These are phyloP conservation scores for Rhodomyrtus psidioides DNA, from an alignment of 441 rosid species.

Conservation along the genomic window DNA sequence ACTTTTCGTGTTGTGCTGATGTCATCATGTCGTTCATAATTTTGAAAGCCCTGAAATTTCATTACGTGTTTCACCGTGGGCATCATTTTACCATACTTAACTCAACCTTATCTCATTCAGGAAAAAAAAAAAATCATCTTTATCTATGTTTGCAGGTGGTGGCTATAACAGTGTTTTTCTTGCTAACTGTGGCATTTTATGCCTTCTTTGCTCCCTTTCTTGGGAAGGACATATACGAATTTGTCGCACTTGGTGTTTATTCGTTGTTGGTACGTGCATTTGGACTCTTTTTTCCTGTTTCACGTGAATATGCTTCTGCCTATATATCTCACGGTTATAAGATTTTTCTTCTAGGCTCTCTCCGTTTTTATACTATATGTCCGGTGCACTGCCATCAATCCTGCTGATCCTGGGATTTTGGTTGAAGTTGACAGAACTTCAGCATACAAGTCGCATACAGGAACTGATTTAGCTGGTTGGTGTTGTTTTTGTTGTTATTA, in stretches of 20 bases:
- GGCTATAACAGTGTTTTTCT: conserved; percentile 75
- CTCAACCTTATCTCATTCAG: neutral
- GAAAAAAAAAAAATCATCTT: neutral
- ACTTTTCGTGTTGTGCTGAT: neutral
- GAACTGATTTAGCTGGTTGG: conserved; percentile 38
- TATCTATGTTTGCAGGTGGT: conserved; percentile 47
- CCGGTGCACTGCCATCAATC: conserved; percentile 88
- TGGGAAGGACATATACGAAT: conserved; percentile 56
- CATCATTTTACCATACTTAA: neutral
- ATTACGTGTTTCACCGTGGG: neutral
- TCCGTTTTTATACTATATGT: conserved; percentile 69
- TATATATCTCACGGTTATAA: neutral
- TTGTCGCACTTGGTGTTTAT: conserved; percentile 63
- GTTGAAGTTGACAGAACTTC: conserved; percentile 42
- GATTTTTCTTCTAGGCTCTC: conserved; percentile 46
- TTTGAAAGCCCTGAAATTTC: neutral
- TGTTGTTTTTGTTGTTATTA: neutral
- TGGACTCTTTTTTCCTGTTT: neutral
- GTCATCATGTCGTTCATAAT: neutral
- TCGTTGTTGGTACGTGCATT: conserved; percentile 54
- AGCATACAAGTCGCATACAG: conserved; percentile 44
- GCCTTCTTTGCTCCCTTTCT: conserved; percentile 97
- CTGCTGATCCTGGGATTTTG: conserved; percentile 92
- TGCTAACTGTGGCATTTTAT: conserved; percentile 76
- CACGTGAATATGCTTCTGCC: neutral